Base-by-base conservation (phyloP, 768 basidiomycete species). In the Ramaria rubella region DNA sequence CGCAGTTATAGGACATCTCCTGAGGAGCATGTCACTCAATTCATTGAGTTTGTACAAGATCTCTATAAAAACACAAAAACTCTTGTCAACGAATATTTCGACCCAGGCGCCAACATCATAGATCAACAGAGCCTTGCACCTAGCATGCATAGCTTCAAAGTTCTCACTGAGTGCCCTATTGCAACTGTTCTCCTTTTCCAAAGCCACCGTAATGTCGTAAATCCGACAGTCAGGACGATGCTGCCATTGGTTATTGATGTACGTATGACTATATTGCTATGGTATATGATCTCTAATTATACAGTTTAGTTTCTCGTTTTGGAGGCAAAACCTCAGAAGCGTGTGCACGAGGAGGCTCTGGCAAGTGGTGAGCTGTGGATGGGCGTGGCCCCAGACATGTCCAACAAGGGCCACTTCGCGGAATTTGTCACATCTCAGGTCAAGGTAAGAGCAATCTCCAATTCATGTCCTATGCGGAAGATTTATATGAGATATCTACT, bases 91-190 rank as follows among this genome's bases (percentile, higher is more conserved):
- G 84, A 91, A 63, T 77, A 82, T 36, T 85, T 98, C 49, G 81
- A 85, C 1, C 85, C 86, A 46, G 76, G 81, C 56, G 87, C 87
- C 0, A 59, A 69, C 1, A 55, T 71, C 17, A 64, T 84, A 21
- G 85, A 90, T 61, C 58, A 75, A 19, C 83, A 82, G 52, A 65
- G 73, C 17, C 74, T 86, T 34, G 72, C 87, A n/a, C 83, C 83
- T 7, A 84, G 87, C 46, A 80, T 86, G 54, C 81, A 83, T 57
- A 94, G 92, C 67, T 94, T 96, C 77, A 97, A 96, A 70, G 88
- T 96, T 9, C 74, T 97, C 11, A 86, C 90, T 14, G 96, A 99
- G 72, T 87, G 95, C 77, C 90, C 90, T 5, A 87, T 94, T 75
- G 85, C 91, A 12, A 83, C 95, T 67, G 89, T 94, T 27, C 82